phyloP scores from a whole-genome alignment of 306 rosid species.

The Corylus americana region DNA sequence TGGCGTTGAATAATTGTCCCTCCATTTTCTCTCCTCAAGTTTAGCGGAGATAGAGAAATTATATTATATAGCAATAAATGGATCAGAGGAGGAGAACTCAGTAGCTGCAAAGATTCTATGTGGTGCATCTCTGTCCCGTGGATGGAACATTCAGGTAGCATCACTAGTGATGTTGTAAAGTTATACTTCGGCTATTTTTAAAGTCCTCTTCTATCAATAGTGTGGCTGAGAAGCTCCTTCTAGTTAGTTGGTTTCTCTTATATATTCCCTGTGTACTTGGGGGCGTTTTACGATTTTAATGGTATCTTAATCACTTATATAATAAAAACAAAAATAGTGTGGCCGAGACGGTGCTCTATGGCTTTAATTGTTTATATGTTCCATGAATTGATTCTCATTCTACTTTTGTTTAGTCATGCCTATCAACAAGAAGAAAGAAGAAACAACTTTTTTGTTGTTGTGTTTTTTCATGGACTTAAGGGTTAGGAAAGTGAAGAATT shows the following conservation, averaged over 20 bases:
- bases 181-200: neutral
- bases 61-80: slow-evolving; percentile 64
- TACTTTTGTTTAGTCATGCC: neutral
- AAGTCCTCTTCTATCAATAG: slow-evolving; percentile 12
- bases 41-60: slow-evolving; percentile 73
- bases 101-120: slow-evolving; percentile 78
- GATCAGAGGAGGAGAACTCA: slow-evolving; percentile 64
- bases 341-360: neutral
- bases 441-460: too few species aligned
- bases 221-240: slow-evolving; percentile 9
- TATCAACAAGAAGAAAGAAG: neutral
- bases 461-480: too few species aligned
- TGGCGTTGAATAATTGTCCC: slow-evolving; percentile 30
- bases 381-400: neutral
- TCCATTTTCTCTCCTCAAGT: slow-evolving; percentile 45
- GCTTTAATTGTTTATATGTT: slow-evolving; percentile 8
- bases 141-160: slow-evolving; percentile 87
- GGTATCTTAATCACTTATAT: too few species aligned
- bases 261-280: too few species aligned
- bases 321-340: neutral
- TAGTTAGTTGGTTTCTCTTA: too few species aligned
- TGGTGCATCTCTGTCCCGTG: slow-evolving; percentile 73
- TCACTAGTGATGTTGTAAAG: slow-evolving; percentile 21
- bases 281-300: too few species aligned
- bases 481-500: neutral